Evolutionary conservation across 2,329 filamentous ascomycete genomes (phyloP), one percentile per base, ranked within the genome.

Genomic region (Penicillium sp.): DNA sequence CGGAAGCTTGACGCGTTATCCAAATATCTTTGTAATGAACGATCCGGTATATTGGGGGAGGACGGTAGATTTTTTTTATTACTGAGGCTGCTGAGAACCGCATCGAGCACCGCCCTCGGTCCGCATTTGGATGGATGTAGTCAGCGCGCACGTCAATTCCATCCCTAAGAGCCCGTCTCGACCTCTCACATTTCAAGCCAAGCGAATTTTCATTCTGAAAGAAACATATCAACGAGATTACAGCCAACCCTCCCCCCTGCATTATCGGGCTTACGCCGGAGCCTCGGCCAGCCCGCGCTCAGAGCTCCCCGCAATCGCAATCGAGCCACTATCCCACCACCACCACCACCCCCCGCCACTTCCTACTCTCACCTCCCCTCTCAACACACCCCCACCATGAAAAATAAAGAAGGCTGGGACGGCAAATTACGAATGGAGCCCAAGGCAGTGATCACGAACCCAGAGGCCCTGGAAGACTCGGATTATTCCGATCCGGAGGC

Each of bases 381-480:
- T 37, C 40, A 43, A 13, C 51, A 45, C 61, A 43, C 37, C 60
- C 60, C 30, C 55, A 71, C 51, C 37, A 78, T 78, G 77, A 79
- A 77, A 62, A 77, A 77, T 65, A 77, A 73, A 61, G 76, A 76
- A 66, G 79, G 79, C 55, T 81, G 78, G 79, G 79, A 81, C 65
- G 79, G 79, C 33, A 81, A 81, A 65, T 65, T 80, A 60, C 70
- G 79, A 45, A 79, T 97, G 54, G 87, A 90, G 63, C 87, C 88
- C 70, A 89, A 85, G 72, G 83, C 87, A 2, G 81, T 86, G 35
- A 80, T 96, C 51, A 82, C 85, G 26, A 96, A 96, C 71, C 90
- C 92, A 2, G 92, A 95, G 72, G 91, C 90, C 10, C 78, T 96
- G 55, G 90, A 90, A 46, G 93, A 97, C 70, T 87, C 91, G 0